Base-by-base conservation (phyloP, 1,284 basidiomycete species). In the Inonotus obliquus region DNA sequence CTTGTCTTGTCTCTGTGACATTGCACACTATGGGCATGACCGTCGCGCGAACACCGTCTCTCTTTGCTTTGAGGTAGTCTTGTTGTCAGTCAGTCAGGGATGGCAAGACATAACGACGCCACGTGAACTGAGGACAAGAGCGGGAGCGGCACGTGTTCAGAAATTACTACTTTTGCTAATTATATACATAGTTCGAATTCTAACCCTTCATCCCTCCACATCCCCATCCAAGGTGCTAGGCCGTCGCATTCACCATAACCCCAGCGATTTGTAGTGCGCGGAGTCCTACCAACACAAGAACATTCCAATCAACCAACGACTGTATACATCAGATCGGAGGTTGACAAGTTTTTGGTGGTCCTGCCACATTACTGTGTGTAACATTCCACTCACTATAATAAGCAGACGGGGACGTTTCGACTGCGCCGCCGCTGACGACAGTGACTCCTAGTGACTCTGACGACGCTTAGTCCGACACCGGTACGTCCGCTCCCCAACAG, bases 281-380 rank as follows among this genome's bases (percentile, higher is more conserved):
- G n/a, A n/a, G n/a, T n/a, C n/a, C n/a, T n/a, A n/a, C n/a, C n/a
- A n/a, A n/a, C n/a, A n/a, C 38, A 39, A 13, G 13, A 39, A 39
- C 11, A 39, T 4, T 6, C 38, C 38, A 39, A 39, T 39, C 38
- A 39, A 39, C 2, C 38, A n/a, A 39, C 11, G 13, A 39, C 11
- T 39, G n/a, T 19, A 47, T n/a, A 47, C 17, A 51, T 51, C 49
- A 51, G 49, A 51, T 51, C 49, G 49, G 49, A 51, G 49, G 49
- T 27, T 51, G 49, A 51, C 49, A 51, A 51, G 49, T 27, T 51
- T 27, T 23, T n/a, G n/a, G 49, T 51, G 49, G 27, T 27, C 49
- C 21, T 51, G 49, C 29, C 21, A 23, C 13, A 27, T 5, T 13
- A 21, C 13, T 25, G 11, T 29, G 17, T 10, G 45, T n/a, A 48